A percentile compares a stretch with the other conserved stretches of the same genome.
phyloP scores from a whole-genome alignment of 2,329 filamentous ascomycete genomes.

The Colletotrichum karsti region DNA sequence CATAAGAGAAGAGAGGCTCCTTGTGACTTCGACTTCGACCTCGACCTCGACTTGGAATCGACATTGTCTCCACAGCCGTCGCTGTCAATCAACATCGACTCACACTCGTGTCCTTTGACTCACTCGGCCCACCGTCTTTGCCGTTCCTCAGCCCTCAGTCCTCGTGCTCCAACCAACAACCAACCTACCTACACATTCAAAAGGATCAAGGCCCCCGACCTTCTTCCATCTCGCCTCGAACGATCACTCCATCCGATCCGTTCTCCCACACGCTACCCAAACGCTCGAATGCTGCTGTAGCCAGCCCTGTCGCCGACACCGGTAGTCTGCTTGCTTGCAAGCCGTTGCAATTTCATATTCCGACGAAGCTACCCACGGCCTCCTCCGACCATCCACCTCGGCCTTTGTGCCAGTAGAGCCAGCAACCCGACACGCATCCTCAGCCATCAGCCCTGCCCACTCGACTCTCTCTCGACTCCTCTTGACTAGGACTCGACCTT shows the following conservation, averaged over 20 bases:
- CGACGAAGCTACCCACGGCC: constrained; percentile 23
- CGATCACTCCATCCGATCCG: constrained; percentile 7
- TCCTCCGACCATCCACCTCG: not conserved
- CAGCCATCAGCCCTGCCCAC: not conserved
- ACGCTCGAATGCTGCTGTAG: constrained; percentile 30
- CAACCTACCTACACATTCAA: not conserved
- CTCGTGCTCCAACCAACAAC: not conserved
- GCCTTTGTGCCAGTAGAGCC: constrained; percentile 20
- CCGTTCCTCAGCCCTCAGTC: not conserved
- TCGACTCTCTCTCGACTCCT: not conserved
- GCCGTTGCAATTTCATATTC: constrained; percentile 19
- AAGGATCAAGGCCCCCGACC: not conserved
- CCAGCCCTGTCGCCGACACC: constrained; percentile 25
- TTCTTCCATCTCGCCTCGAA: not conserved
- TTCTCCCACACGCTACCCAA: not conserved
- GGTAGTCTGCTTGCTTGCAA: constrained; percentile 32
- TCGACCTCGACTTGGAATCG: constrained; percentile 8
- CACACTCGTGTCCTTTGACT: constrained; percentile 23
- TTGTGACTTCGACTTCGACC: constrained; percentile 7
- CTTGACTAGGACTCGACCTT: constrained; percentile 38
- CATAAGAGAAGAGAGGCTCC: constrained; percentile 25
- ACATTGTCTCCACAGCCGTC: not conserved
- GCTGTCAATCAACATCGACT: constrained; percentile 14
- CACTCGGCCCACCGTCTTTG: constrained; percentile 22
- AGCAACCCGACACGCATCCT: not conserved